Base-by-base conservation (phyloP, 371 early-diverging fungal genomes). In the Fennellomyces sp. region DNA sequence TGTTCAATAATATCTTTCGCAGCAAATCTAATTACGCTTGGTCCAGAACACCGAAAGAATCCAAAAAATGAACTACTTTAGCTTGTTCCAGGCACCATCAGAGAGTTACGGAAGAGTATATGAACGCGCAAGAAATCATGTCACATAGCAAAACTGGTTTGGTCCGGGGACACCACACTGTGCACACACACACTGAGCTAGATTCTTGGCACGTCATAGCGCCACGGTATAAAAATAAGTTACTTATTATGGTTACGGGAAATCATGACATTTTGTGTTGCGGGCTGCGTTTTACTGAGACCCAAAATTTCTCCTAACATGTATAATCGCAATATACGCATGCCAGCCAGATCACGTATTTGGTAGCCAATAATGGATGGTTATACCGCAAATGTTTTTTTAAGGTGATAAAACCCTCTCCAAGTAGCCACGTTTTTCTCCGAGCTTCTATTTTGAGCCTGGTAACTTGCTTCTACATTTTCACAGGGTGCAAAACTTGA, bases 361-460 rank as follows among this genome's bases (percentile, higher is more conserved):
- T 0, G 23, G 12, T 45, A 45, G 4, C 45, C 45, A 7, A 2
- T 23, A 23, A 45, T 23, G 23, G 45, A 6, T 19, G 11, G n/a
- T 5, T 21, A 45, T 45, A 23, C 45, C 21, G 17, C 21, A 21
- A 45, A 21, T 21, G 45, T 45, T 45, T 25, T 45, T 23, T 45
- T 15, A 21, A 45, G 12, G 45, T 19, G n/a, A 17, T 23, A 33
- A 17, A 45, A 21, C 19, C 45, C 45, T 45, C 17, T 45, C 1
- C 5, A 2, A 23, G 17, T 2, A 5, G 21, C 45, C 45, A 45
- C 45, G 45, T 45, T 45, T 45, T 45, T 45, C 23, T 25, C 45
- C 45, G 21, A 45, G 45, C 19, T 21, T 45, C 45, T 45, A 45
- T 45, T 45, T 45, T 45, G n/a, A 45, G 45, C 45, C 8, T 45